Conservation (phyloP, 1,284 basidiomycete genomes). For the Ceratobasidium sp. region DNA sequence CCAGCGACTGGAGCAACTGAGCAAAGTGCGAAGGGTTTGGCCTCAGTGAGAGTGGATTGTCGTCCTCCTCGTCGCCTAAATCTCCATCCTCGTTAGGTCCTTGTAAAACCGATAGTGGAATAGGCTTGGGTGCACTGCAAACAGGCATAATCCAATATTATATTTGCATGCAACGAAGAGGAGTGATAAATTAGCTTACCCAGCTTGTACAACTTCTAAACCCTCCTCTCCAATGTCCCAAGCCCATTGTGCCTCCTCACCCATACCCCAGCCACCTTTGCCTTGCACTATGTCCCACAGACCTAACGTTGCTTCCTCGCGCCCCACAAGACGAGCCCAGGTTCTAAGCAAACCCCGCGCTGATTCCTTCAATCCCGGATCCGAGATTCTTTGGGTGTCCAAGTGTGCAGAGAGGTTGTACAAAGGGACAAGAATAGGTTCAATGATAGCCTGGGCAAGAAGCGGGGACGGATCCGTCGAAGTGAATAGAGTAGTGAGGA, state of each 20-base stretch:
- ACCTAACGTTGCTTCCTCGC: constrained; percentile 64
- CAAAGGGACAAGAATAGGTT: constrained; percentile 72
- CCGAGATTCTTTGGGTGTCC: constrained; percentile 63
- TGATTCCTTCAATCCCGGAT: constrained; percentile 69
- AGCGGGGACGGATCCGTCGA: constrained; percentile 82
- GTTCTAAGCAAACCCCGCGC: constrained; percentile 69
- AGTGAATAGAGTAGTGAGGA: constrained; percentile 64
- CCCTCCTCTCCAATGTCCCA: constrained; percentile 48
- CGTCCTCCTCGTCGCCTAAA: constrained; percentile 63
- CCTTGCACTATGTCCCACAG: constrained; percentile 70
- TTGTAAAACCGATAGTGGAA: constrained; percentile 39
- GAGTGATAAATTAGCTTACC: constrained; percentile 45
- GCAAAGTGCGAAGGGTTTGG: constrained; percentile 79
- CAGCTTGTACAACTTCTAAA: constrained; percentile 37
- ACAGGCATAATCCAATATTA: neutral
- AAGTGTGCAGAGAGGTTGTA: constrained; percentile 72
- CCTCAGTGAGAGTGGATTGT: constrained; percentile 56
- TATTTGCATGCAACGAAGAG: neutral
- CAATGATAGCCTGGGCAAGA: constrained; percentile 70
- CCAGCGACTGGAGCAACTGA: constrained; percentile 68
- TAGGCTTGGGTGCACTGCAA: constrained; percentile 15
- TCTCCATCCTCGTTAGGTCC: constrained; percentile 32
- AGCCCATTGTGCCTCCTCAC: constrained; percentile 46
- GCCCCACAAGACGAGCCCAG: constrained; percentile 75
- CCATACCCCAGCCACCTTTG: constrained; percentile 57